Evolutionary conservation across 331 rosid genomes (phyloP).

Genomic region (Pyrus hybrid): DNA sequence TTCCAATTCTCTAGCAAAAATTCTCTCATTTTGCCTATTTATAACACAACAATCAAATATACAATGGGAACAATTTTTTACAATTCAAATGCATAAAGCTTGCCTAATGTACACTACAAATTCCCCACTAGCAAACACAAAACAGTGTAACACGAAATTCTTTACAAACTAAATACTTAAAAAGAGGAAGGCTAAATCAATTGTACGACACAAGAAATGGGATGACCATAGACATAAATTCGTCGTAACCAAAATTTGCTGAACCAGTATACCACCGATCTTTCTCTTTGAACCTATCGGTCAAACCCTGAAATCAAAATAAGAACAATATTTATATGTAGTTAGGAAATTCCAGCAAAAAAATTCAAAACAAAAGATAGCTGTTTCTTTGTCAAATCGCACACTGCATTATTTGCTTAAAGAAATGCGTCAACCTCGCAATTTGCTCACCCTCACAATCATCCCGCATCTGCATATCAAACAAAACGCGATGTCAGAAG

Average conservation of each 20-base stretch:
- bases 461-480: slow-evolving; percentile 73
- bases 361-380: background rate
- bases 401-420: background rate
- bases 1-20: no score
- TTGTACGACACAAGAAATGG: slow-evolving; percentile 77
- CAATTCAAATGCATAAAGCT: background rate
- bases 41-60: background rate
- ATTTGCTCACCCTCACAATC: slow-evolving; percentile 68
- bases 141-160: background rate
- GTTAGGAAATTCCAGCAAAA: background rate
- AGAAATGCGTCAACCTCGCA: background rate
- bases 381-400: background rate
- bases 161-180: background rate
- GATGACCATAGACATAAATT: slow-evolving; percentile 67
- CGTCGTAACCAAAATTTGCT: slow-evolving; percentile 53
- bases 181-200: slow-evolving; percentile 19
- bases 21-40: no score
- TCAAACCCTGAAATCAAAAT: slow-evolving; percentile 63
- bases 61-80: background rate
- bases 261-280: slow-evolving; percentile 56
- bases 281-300: slow-evolving; percentile 85
- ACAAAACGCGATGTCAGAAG: slow-evolving; percentile 34
- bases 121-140: background rate
- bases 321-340: background rate
- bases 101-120: background rate